Percentiles rank a stretch among this genome's conserved stretches.
These are phyloP conservation scores for Phytopythium vexans DNA, from an alignment of 352 stramenopile genomes.

Conservation along the genomic window DNA sequence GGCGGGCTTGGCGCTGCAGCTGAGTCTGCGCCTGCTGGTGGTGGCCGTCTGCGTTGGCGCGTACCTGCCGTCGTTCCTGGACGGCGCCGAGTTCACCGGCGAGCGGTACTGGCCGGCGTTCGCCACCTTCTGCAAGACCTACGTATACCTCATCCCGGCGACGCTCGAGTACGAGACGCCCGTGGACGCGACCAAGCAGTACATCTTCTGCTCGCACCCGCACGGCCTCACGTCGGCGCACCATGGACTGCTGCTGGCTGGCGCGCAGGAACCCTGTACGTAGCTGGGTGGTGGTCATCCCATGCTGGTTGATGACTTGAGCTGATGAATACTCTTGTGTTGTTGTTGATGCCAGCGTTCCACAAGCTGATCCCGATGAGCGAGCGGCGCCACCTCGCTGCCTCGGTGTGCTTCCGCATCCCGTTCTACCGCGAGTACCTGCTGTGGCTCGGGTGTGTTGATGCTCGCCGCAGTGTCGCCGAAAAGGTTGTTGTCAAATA, in stretches of 20 bases:
- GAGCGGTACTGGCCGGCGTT: conserved; percentile 61
- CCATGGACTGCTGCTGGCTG: conserved; percentile 60
- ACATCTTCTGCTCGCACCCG: conserved; percentile 79
- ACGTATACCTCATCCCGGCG: conserved; percentile 35
- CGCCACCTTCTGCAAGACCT: conserved; percentile 26
- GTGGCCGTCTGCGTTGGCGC: conserved; percentile 20
- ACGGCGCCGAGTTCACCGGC: conserved; percentile 52
- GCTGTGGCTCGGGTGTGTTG: conserved; percentile 75
- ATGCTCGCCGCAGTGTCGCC: conserved; percentile 59
- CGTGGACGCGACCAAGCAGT: conserved; percentile 56
- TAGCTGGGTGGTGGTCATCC: background rate
- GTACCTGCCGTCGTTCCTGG: conserved; percentile 60
- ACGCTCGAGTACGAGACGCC: conserved; percentile 72
- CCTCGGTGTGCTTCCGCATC: conserved; percentile 73
- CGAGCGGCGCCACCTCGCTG: conserved; percentile 62
- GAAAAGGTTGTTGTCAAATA: conserved; percentile 27
- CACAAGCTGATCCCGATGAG: conserved; percentile 61
- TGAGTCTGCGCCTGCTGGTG: conserved; percentile 12
- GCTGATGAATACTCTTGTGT: background rate
- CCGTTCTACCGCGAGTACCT: conserved; percentile 76
- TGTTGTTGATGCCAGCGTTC: conserved; percentile 38
- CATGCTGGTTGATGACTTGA: conserved; percentile 1
- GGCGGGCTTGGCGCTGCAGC: conserved; percentile 23
- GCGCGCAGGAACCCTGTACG: conserved; percentile 55
- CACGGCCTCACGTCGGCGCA: conserved; percentile 72